phyloP scores from a whole-genome alignment of 1,139 yeast genomes.

The Sugiyamaella castrensis region DNA sequence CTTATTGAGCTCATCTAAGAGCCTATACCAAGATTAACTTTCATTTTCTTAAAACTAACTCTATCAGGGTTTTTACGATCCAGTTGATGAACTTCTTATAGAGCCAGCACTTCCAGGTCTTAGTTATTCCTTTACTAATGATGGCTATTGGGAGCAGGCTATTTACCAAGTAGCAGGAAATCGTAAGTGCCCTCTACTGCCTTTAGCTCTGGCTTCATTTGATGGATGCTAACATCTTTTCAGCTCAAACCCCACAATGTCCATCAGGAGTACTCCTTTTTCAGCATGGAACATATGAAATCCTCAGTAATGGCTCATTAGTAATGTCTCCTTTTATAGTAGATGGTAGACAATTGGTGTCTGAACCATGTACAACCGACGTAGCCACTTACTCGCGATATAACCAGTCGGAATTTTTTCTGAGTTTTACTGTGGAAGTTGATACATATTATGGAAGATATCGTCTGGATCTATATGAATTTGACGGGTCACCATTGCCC shows the following conservation, averaged over 20 bases:
- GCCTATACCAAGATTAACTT: too few species aligned
- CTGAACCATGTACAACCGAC: constrained; percentile 71
- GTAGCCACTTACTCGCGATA: constrained; percentile 67
- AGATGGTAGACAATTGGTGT: constrained; percentile 89
- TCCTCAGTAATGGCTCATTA: constrained; percentile 63
- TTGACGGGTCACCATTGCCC: constrained; percentile 78
- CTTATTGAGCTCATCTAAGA: too few species aligned
- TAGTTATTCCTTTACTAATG: constrained; percentile 85
- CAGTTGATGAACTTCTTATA: constrained; percentile 85
- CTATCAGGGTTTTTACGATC: constrained; percentile 79
- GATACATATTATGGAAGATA: constrained; percentile 83
- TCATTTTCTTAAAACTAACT: too few species aligned
- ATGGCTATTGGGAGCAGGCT: constrained; percentile 90
- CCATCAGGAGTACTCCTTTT: constrained; percentile 76
- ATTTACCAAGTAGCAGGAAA: constrained; percentile 72
- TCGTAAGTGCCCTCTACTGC: constrained; percentile 37
- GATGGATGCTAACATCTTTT: too few species aligned
- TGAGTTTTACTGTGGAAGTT: constrained; percentile 54
- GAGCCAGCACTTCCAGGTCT: constrained; percentile 97
- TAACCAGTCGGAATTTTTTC: constrained; percentile 60
- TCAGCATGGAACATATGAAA: constrained; percentile 83
- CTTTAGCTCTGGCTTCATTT: too few species aligned
- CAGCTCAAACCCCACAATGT: constrained; percentile 68
- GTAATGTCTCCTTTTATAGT: constrained; percentile 70
- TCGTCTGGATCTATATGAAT: constrained; percentile 69